These are phyloP conservation scores for Chrysanthemum seticuspe DNA, from an alignment of 129 eudicot species.

Conservation along the genomic window DNA sequence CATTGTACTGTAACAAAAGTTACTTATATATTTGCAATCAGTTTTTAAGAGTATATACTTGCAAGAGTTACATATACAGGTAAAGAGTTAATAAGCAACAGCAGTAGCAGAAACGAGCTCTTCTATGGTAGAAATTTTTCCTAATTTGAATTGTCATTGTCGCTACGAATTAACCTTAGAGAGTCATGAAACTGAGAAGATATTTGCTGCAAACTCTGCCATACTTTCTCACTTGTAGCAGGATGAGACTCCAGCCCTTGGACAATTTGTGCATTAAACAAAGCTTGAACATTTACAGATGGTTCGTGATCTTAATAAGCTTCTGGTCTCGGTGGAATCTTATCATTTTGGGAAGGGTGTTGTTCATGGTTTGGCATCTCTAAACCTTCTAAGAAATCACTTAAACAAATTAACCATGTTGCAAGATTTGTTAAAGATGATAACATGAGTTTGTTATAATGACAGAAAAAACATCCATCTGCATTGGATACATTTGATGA, in stretches of 20 bases:
- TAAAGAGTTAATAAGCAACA: not conserved
- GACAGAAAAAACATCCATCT: slow-evolving; percentile 41
- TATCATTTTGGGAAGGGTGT: slow-evolving; percentile 52
- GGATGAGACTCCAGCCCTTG: slow-evolving; percentile 50
- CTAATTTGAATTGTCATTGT: slow-evolving; percentile 46
- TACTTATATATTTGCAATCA: no score
- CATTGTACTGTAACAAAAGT: no score
- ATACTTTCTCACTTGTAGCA: slow-evolving; percentile 47
- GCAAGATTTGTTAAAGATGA: no score
- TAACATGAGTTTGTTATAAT: not conserved
- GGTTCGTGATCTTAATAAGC: slow-evolving; percentile 51
- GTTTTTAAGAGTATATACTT: no score
- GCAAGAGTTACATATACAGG: no score
- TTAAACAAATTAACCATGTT: no score
- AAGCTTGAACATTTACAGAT: slow-evolving; percentile 57
- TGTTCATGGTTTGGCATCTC: slow-evolving; percentile 53
- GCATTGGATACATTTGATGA: slow-evolving; percentile 38
- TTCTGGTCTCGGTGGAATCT: slow-evolving; percentile 43
- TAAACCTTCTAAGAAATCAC: slow-evolving; percentile 39
- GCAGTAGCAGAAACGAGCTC: slow-evolving; percentile 32
- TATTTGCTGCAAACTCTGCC: slow-evolving; percentile 62
- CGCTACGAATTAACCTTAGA: slow-evolving; percentile 49
- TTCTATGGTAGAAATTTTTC: slow-evolving; percentile 41
- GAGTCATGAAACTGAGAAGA: slow-evolving; percentile 84
- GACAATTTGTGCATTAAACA: slow-evolving; percentile 16